Evolutionary conservation across 208 protist species (phyloP).

Genomic region (Trypanosoma lewisi): DNA sequence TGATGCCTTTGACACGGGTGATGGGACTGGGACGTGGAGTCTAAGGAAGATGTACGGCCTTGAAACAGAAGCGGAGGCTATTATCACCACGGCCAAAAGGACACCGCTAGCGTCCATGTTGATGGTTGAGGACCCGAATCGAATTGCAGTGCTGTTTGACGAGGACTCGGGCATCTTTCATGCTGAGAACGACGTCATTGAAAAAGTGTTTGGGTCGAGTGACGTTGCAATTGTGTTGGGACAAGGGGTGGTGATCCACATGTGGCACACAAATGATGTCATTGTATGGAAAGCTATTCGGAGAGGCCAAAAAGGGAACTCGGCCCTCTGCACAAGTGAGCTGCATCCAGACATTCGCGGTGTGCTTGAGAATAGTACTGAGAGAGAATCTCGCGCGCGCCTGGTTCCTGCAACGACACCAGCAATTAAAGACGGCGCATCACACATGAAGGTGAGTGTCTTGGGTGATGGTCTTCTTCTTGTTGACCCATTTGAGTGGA

Average conservation of each 20-base stretch:
- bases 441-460: slow-evolving; percentile 42
- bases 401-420: slow-evolving; percentile 64
- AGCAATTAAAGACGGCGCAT: slow-evolving; percentile 54
- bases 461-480: slow-evolving; percentile 76
- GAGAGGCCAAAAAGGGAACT: slow-evolving; percentile 19
- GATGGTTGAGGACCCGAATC: slow-evolving; percentile 61
- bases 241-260: slow-evolving; percentile 52
- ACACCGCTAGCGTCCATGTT: slow-evolving; percentile 37
- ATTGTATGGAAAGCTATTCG: slow-evolving; percentile 48
- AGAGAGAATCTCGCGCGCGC: slow-evolving; percentile 19
- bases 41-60: slow-evolving; percentile 73
- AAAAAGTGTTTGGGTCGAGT: slow-evolving; percentile 38
- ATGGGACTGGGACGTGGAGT: slow-evolving; percentile 65
- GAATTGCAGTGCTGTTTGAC: slow-evolving; percentile 63
- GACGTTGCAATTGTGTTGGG: slow-evolving; percentile 68
- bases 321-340: slow-evolving; percentile 1
- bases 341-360: slow-evolving; percentile 26
- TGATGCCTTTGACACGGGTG: slow-evolving; percentile 59
- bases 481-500: slow-evolving; percentile 82
- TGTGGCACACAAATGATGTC: slow-evolving; percentile 31
- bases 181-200: slow-evolving; percentile 3
- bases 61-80: slow-evolving; percentile 49
- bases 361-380: slow-evolving; percentile 30
- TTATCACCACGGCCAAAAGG: slow-evolving; percentile 52
- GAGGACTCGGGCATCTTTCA: slow-evolving; percentile 47